Evolutionary conservation across 148 eudicot genomes (phyloP).

Genomic region (Chenopodium album): DNA sequence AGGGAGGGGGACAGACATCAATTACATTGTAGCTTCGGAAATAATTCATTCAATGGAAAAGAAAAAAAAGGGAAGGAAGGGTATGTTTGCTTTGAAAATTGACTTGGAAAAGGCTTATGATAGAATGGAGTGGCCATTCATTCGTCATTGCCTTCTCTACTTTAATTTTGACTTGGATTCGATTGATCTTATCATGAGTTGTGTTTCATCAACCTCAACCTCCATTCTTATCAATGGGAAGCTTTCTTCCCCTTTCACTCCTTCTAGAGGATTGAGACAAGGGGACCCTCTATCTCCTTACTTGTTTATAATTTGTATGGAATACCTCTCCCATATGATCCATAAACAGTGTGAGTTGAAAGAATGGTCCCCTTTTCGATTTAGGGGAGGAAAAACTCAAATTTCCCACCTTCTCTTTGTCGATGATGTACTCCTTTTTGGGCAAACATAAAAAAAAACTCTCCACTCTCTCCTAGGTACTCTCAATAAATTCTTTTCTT

Average conservation of each 20-base stretch:
- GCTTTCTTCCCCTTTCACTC: not conserved
- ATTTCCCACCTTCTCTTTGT: not conserved
- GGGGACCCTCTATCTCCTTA: not conserved
- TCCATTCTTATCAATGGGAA: not conserved
- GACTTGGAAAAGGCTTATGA: not conserved
- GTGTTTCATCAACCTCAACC: not conserved
- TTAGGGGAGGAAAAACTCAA: too few species aligned
- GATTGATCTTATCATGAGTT: not conserved
- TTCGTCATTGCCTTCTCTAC: not conserved
- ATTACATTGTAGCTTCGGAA: not conserved
- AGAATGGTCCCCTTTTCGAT: too few species aligned
- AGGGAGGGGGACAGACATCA: not conserved
- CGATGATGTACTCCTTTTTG: not conserved
- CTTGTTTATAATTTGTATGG: not conserved
- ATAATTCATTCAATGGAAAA: not conserved
- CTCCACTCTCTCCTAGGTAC: not conserved
- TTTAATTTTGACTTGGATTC: not conserved
- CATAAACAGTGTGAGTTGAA: not conserved
- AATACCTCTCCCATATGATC: not conserved
- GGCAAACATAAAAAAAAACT: not conserved
- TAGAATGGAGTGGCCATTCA: not conserved
- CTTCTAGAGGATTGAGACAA: not conserved
- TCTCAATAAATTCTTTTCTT: not conserved
- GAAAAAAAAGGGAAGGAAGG: not conserved
- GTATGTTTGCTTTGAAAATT: not conserved